Evolutionary conservation across 2,329 filamentous ascomycete species (phyloP).

Genomic region (Trichoderma aggressivum): DNA sequence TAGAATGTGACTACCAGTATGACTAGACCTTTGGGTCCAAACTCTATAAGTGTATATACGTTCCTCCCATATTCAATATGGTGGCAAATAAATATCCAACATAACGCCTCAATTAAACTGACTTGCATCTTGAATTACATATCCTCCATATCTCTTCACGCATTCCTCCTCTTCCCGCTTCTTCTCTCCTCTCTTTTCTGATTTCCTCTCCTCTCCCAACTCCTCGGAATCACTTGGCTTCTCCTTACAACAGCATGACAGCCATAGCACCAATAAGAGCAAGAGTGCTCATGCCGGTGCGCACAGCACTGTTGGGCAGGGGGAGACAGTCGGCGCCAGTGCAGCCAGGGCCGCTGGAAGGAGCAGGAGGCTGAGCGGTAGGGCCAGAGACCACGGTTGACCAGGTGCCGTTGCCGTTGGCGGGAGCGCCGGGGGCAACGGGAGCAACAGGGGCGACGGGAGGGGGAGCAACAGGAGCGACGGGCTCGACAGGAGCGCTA

Average conservation of each 20-base stretch:
- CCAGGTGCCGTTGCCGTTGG: neutral
- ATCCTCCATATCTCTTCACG: neutral
- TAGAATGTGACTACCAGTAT: neutral
- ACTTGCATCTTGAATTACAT: neutral
- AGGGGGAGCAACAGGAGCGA: neutral
- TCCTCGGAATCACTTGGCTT: neutral
- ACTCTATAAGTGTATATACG: slow-evolving; percentile 4
- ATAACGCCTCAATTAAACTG: slow-evolving; percentile 13
- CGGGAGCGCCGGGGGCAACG: neutral
- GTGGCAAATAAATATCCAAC: neutral
- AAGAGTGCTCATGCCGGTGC: slow-evolving; percentile 23
- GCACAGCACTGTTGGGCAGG: slow-evolving; percentile 23
- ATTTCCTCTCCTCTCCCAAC: neutral
- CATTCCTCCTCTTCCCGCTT: neutral
- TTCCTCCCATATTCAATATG: slow-evolving; percentile 2
- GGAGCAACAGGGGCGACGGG: neutral
- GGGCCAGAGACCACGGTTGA: neutral
- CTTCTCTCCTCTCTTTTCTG: neutral
- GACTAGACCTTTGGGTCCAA: neutral
- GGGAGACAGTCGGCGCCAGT: slow-evolving; percentile 16
- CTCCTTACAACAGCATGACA: slow-evolving; percentile 19
- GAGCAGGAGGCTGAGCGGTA: neutral
- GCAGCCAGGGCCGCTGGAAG: slow-evolving; percentile 9
- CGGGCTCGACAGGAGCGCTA: neutral
- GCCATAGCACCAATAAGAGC: slow-evolving; percentile 22